These are phyloP conservation scores for Singerocomus inundabilis DNA, from an alignment of 1,284 basidiomycete genomes.

Conservation along the genomic window DNA sequence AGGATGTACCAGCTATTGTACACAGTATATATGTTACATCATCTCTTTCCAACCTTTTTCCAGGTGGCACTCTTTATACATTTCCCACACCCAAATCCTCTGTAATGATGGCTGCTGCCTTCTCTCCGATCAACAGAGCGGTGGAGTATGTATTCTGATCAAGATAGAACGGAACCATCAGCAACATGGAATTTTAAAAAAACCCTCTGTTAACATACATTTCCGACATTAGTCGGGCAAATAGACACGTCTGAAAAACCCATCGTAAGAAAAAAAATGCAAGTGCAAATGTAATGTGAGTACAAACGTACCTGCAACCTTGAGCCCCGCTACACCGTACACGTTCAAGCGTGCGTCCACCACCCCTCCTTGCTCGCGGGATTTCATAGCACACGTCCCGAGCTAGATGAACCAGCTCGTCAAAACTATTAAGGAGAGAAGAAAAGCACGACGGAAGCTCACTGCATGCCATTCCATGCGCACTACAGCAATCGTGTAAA, in stretches of 20 bases:
- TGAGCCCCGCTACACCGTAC: conserved; percentile 30
- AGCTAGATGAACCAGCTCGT: conserved; percentile 12
- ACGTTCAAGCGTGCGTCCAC: conserved; percentile 26
- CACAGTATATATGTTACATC: too few species aligned
- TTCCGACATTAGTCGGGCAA: conserved; percentile 31
- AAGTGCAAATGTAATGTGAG: too few species aligned
- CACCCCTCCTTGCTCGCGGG: conserved; percentile 8
- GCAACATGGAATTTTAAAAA: not conserved
- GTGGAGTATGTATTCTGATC: conserved; percentile 33
- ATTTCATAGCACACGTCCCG: conserved; percentile 36
- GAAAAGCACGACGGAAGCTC: conserved; percentile 10
- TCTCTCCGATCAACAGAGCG: conserved; percentile 33
- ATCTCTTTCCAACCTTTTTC: too few species aligned
- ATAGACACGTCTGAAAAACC: conserved; percentile 31
- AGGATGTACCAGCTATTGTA: too few species aligned
- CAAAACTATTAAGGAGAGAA: not conserved
- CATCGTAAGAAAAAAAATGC: not conserved
- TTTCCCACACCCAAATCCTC: conserved; percentile 21
- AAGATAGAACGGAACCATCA: not conserved
- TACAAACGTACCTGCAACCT: conserved; percentile 27
- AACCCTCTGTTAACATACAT: conserved; percentile 17
- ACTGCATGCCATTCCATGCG: conserved; percentile 57
- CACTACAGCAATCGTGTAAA: conserved; percentile 30
- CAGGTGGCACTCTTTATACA: too few species aligned
- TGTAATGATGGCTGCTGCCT: conserved; percentile 28